These are phyloP conservation scores for Barnettozyma pratensis DNA, from an alignment of 805 yeast genomes.

Conservation along the genomic window DNA sequence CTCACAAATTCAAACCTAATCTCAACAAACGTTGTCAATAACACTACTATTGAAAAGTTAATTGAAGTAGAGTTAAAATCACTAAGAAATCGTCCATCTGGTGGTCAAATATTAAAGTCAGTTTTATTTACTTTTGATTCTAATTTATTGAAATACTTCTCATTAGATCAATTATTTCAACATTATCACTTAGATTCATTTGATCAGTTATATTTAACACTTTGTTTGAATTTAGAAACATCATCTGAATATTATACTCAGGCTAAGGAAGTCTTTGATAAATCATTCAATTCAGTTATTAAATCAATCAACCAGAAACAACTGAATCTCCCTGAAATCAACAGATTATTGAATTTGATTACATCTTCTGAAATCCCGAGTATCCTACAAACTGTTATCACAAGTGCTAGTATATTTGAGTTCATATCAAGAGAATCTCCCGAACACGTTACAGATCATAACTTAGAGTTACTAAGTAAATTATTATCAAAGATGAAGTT, in stretches of 20 bases:
- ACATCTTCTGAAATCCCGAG: slow-evolving; percentile 1
- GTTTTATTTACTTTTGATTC: slow-evolving; percentile 20
- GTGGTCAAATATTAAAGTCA: slow-evolving; percentile 5
- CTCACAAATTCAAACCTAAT: slow-evolving; percentile 26
- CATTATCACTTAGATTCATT: slow-evolving; percentile 19
- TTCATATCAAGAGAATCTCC: slow-evolving; percentile 1
- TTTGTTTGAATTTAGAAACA: slow-evolving; percentile 11
- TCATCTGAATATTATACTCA: slow-evolving; percentile 9
- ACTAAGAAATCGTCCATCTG: slow-evolving; percentile 15
- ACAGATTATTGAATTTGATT: slow-evolving; percentile 9
- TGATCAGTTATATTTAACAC: slow-evolving; percentile 19
- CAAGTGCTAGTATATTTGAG: slow-evolving; percentile 8
- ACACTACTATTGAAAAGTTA: slow-evolving; percentile 14
- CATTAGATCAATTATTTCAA: slow-evolving; percentile 29
- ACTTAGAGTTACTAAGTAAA: slow-evolving; percentile 12
- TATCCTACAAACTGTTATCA: slow-evolving; percentile 3
- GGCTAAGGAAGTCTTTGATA: slow-evolving; percentile 7
- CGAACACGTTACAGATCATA: slow-evolving; percentile 1
- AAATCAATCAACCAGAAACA: slow-evolving; percentile 2
- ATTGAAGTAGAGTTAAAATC: slow-evolving; percentile 22
- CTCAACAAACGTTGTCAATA: slow-evolving; percentile 18
- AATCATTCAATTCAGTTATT: slow-evolving; percentile 12
- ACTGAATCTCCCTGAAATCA: slow-evolving; percentile 2
- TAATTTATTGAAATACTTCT: slow-evolving; percentile 25
- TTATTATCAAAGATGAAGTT: slow-evolving; percentile 26